Percentiles rank a stretch among this genome's conserved stretches.
Evolutionary conservation across 2,329 filamentous ascomycete species (phyloP).

Genomic region (Penicillium oxalicum): DNA sequence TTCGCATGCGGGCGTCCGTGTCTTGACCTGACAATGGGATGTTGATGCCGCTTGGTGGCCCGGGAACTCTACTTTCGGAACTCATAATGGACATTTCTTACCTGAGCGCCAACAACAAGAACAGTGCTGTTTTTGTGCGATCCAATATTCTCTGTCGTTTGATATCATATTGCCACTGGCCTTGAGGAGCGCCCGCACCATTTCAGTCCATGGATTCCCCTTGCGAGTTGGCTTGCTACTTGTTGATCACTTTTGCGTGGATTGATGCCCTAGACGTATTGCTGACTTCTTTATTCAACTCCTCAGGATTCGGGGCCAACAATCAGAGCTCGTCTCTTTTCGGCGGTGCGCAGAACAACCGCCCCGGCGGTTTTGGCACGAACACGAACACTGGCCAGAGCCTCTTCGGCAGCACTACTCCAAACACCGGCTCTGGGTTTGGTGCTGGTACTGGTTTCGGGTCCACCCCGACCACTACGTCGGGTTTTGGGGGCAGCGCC

Average conservation of each 20-base stretch:
- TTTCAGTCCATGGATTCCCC: slow-evolving; percentile 3
- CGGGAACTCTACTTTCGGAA: too few species aligned
- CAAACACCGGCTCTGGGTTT: slow-evolving; percentile 16
- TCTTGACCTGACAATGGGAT: slow-evolving; percentile 5
- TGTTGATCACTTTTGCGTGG: not conserved
- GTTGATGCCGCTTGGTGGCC: not conserved
- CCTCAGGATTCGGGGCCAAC: slow-evolving; percentile 34
- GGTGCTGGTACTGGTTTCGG: slow-evolving; percentile 26
- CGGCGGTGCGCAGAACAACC: slow-evolving; percentile 25
- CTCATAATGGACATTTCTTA: not conserved
- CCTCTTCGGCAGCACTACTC: slow-evolving; percentile 27
- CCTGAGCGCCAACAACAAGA: not conserved
- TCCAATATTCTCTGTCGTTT: too few species aligned
- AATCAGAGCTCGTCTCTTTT: slow-evolving; percentile 33
- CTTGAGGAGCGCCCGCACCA: too few species aligned
- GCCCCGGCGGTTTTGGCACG: slow-evolving; percentile 27
- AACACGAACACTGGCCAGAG: slow-evolving; percentile 26
- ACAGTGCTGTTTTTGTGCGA: not conserved
- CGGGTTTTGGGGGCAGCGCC: slow-evolving; percentile 20
- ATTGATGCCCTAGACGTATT: slow-evolving; percentile 1
- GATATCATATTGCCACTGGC: too few species aligned
- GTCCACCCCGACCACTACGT: slow-evolving; percentile 5
- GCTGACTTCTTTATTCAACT: slow-evolving; percentile 15
- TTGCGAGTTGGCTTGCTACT: slow-evolving; percentile 4
- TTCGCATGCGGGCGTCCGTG: slow-evolving; percentile 10